A percentile compares a stretch with the other conserved stretches of the same genome.
phyloP scores from a whole-genome alignment of 2,329 filamentous ascomycete species.

The Exophiala spinifera region DNA sequence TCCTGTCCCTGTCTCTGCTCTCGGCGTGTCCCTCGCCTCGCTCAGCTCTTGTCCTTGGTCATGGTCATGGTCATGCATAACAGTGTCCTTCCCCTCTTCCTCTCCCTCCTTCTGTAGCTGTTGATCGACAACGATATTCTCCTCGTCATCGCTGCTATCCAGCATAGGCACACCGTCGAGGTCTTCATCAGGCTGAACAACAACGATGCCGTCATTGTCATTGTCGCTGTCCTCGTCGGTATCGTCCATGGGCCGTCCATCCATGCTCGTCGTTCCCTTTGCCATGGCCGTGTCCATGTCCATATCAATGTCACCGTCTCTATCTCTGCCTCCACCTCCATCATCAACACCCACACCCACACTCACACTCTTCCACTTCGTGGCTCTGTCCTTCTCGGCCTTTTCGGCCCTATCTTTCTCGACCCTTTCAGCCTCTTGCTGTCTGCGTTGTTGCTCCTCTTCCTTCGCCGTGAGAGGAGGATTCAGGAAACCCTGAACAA shows the following conservation, averaged over 20 bases:
- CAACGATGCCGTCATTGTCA: constrained; percentile 33
- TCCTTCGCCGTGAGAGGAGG: constrained; percentile 57
- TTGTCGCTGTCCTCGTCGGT: constrained; percentile 33
- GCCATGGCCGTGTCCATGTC: constrained; percentile 16
- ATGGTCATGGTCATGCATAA: too few relatives aligned
- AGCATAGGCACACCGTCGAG: constrained; percentile 44
- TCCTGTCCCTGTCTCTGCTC: too few relatives aligned
- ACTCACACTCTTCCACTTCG: constrained; percentile 29
- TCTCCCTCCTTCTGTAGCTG: too few relatives aligned
- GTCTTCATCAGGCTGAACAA: constrained; percentile 48
- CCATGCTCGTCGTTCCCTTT: constrained; percentile 34
- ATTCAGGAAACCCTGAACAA: constrained; percentile 68
- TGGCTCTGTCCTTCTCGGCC: constrained; percentile 1
- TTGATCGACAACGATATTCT: not conserved
- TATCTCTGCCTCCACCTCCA: not conserved
- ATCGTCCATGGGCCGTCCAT: constrained; percentile 33
- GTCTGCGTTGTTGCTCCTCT: constrained; percentile 35
- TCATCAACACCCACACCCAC: not conserved
- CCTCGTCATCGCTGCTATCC: constrained; percentile 50
- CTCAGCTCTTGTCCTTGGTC: too few relatives aligned
- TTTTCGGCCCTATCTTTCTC: constrained; percentile 36
- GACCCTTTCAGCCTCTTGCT: constrained; percentile 36
- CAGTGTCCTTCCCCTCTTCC: too few relatives aligned
- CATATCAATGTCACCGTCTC: not conserved
- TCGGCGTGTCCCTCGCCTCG: too few relatives aligned